A percentile compares a stretch with the other conserved stretches of the same genome.
These are phyloP conservation scores for Leishmania tarentolae DNA, from an alignment of 208 protist species.

Conservation along the genomic window DNA sequence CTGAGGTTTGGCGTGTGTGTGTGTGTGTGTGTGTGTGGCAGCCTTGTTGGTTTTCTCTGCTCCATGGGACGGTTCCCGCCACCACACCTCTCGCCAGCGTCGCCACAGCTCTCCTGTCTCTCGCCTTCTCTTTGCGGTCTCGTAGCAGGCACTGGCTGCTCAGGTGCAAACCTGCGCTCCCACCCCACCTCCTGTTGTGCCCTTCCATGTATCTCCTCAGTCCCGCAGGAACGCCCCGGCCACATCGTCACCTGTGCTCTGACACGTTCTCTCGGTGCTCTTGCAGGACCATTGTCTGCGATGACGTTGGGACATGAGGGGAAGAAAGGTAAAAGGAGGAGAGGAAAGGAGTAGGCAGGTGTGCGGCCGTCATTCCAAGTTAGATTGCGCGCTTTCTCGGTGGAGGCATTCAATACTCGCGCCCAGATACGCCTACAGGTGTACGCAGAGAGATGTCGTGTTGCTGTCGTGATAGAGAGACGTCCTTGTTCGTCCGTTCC, in stretches of 20 bases:
- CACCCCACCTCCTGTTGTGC: neutral
- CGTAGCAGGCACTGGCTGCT: neutral
- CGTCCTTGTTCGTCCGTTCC: no score
- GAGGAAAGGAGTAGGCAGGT: neutral
- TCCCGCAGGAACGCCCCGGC: neutral
- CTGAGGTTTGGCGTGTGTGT: no score
- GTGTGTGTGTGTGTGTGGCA: neutral
- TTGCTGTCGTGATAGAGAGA: no score
- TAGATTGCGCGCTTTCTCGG: neutral
- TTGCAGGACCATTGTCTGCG: neutral
- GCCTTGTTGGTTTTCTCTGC: neutral
- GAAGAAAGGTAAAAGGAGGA: neutral
- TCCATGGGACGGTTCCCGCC: neutral
- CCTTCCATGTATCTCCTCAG: no score
- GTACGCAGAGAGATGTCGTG: no score
- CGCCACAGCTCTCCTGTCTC: neutral
- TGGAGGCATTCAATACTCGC: neutral
- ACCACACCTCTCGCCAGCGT: neutral
- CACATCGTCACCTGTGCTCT: neutral
- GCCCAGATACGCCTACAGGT: no score
- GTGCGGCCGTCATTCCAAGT: neutral
- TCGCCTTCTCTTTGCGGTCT: neutral
- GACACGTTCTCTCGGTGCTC: neutral
- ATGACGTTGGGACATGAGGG: neutral
- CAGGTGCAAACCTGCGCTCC: neutral